Evolutionary conservation across 805 yeast species (phyloP).

Genomic region (Pichia californica): DNA sequence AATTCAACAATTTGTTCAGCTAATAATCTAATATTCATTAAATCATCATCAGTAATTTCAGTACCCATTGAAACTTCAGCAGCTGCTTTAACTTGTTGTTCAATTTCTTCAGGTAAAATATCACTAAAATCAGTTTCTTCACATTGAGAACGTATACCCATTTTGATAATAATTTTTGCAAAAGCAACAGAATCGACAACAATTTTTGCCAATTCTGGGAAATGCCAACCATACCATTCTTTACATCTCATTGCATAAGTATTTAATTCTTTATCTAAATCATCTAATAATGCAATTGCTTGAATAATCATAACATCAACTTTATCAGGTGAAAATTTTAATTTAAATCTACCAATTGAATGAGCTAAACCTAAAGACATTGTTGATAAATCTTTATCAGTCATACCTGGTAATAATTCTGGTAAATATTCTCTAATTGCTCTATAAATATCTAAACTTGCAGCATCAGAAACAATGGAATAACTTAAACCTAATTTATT

Average conservation of each 20-base stretch:
- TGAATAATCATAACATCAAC: constrained; percentile 99
- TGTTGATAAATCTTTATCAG: constrained; percentile 75
- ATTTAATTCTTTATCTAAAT: constrained; percentile 94
- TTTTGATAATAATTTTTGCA: constrained; percentile 86
- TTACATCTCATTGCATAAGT: constrained; percentile 98
- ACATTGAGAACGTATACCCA: constrained; percentile 93
- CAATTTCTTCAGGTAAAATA: constrained; percentile 87
- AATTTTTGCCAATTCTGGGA: constrained; percentile 98
- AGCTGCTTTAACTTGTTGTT: constrained; percentile 87
- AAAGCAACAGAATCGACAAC: constrained; percentile 93
- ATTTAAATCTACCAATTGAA: constrained; percentile 96
- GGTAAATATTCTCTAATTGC: constrained; percentile 93
- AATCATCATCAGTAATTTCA: constrained; percentile 88
- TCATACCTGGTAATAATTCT: constrained; percentile 87
- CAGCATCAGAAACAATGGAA: constrained; percentile 89
- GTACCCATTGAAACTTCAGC: constrained; percentile 99
- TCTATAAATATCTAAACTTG: constrained; percentile 89
- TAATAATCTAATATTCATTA: constrained; percentile 78
- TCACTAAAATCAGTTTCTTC: constrained; percentile 84
- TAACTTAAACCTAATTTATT: constrained; percentile 88
- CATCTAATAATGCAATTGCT: constrained; percentile 95
- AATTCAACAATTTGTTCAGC: constrained; percentile 97
- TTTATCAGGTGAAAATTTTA: constrained; percentile 95
- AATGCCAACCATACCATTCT: constrained; percentile 99
- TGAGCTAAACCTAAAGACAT: constrained; percentile 99